Percentiles rank a stretch among this genome's conserved stretches.
These are phyloP conservation scores for Colletotrichum chrysophilum DNA, from an alignment of 2,329 filamentous ascomycete genomes.

Conservation along the genomic window DNA sequence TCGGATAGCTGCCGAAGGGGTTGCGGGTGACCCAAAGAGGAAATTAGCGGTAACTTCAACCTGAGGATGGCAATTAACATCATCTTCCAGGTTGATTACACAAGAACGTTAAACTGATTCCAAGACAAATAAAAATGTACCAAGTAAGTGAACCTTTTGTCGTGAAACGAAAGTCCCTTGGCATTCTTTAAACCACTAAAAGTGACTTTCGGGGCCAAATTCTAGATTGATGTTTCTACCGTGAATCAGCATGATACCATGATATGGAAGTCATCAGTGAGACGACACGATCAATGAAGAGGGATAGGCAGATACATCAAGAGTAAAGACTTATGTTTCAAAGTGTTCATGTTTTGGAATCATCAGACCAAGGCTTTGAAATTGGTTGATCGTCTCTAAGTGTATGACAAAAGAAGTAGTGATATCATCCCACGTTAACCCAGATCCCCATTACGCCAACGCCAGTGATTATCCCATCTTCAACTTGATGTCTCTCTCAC, in stretches of 20 bases:
- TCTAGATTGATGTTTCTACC: neutral
- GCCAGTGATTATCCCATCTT: neutral
- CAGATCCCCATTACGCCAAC: neutral
- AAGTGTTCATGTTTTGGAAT: neutral
- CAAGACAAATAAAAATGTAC: neutral
- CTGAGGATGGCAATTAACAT: neutral
- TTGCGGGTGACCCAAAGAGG: neutral
- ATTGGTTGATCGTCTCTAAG: neutral
- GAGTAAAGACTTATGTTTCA: neutral
- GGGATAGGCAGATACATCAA: accelerated
- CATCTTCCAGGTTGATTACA: neutral
- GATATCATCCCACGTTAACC: neutral
- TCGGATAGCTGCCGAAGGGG: neutral
- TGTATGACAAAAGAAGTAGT: neutral
- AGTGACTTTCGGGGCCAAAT: neutral
- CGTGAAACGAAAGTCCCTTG: neutral
- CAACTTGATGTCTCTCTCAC: neutral
- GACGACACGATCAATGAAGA: neutral
- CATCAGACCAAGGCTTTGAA: neutral
- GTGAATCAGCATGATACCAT: too few species aligned
- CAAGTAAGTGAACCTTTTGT: neutral
- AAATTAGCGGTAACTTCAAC: neutral
- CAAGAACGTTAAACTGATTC: accelerated
- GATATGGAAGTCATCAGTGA: neutral
- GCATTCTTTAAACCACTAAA: neutral